These are phyloP conservation scores for Choiromyces venosus DNA, from an alignment of 495 filamentous ascomycete species.

Conservation along the genomic window DNA sequence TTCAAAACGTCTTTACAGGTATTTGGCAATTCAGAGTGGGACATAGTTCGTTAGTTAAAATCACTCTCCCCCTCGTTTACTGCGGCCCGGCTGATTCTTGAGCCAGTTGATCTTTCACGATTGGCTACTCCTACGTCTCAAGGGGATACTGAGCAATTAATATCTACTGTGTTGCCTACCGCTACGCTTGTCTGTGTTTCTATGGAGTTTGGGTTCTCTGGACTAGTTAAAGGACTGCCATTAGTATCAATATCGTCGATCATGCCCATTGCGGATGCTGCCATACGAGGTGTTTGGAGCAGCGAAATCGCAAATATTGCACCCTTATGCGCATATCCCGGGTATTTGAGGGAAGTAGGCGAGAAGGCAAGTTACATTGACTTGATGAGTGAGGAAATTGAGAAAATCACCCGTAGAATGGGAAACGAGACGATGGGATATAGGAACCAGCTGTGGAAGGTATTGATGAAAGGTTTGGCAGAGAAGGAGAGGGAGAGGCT, in stretches of 20 bases:
- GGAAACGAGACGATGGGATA: background rate
- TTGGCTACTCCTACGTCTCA: background rate
- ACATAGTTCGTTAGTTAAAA: background rate
- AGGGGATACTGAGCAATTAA: constrained; percentile 21
- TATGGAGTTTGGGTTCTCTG: constrained; percentile 17
- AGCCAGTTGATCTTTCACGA: constrained; percentile 17
- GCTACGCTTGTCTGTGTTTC: constrained; percentile 13
- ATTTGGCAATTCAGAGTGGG: background rate
- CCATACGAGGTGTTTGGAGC: constrained; percentile 18
- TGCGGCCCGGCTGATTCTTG: background rate
- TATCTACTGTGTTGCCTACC: constrained; percentile 12
- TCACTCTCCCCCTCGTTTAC: background rate
- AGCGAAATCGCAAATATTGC: constrained; percentile 7
- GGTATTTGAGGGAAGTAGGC: constrained; percentile 18
- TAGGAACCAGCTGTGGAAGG: constrained; percentile 9
- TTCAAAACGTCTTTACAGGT: constrained; percentile 21
- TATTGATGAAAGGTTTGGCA: constrained; percentile 12
- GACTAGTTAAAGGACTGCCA: background rate
- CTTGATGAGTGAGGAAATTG: constrained; percentile 17
- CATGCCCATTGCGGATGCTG: constrained; percentile 11
- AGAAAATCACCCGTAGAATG: constrained; percentile 6
- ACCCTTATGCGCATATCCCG: constrained; percentile 19
- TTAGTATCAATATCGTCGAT: background rate
- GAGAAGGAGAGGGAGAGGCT: constrained; percentile 12
- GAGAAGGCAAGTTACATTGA: constrained; percentile 14